A percentile compares a stretch with the other conserved stretches of the same genome.
Evolutionary conservation across 208 protist genomes (phyloP).

Genomic region (Histomonas meleagridis): DNA sequence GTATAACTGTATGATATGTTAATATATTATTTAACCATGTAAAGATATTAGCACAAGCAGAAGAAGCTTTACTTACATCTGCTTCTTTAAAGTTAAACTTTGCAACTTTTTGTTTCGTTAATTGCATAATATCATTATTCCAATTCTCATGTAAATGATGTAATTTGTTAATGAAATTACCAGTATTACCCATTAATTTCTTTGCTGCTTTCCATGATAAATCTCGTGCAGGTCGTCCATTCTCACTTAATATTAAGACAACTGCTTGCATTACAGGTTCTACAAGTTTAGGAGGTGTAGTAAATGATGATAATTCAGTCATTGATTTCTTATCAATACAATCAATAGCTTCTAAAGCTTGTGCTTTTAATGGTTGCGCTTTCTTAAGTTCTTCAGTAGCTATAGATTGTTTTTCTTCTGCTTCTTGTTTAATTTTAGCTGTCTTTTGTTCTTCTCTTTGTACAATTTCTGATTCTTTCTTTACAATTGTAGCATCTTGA

Average conservation of each 20-base stretch:
- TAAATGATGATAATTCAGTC: conserved; percentile 83
- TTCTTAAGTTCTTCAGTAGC: conserved; percentile 54
- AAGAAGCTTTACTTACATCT: neutral
- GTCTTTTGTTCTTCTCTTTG: conserved; percentile 49
- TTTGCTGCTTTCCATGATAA: conserved; percentile 78
- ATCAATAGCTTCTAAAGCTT: conserved; percentile 80
- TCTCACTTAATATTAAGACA: conserved; percentile 69
- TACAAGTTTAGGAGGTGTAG: conserved; percentile 77
- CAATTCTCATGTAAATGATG: conserved; percentile 53
- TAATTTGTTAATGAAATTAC: conserved; percentile 76
- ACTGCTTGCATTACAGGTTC: conserved; percentile 82
- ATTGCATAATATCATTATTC: conserved; percentile 71
- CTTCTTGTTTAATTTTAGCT: conserved; percentile 20
- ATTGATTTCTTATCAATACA: conserved; percentile 88
- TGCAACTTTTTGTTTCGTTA: conserved; percentile 79
- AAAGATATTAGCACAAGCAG: conserved; percentile 54
- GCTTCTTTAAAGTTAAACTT: conserved; percentile 68
- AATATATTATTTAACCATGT: conserved; percentile 38
- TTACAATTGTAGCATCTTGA: neutral
- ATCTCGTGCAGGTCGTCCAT: conserved; percentile 54
- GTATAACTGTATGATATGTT: neutral
- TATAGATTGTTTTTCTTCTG: neutral
- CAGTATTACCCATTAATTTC: conserved; percentile 84
- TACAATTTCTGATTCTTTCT: conserved; percentile 54
- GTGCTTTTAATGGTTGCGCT: conserved; percentile 76